Evolutionary conservation across 192 early-diverging fungal species (phyloP).

Genomic region (Coemansia sp.): DNA sequence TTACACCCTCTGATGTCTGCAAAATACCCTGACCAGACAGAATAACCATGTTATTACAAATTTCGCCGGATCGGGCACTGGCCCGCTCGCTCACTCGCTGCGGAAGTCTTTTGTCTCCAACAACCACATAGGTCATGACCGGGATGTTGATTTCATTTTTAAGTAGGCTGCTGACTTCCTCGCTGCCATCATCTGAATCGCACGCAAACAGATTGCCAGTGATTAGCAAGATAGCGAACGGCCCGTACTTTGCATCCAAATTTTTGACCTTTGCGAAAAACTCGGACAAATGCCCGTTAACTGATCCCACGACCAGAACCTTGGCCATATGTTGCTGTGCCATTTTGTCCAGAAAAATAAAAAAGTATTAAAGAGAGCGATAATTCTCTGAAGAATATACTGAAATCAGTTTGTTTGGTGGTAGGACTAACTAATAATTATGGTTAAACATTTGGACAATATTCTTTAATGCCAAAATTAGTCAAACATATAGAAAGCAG

Average conservation of each 20-base stretch:
- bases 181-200: slow-evolving; percentile 37
- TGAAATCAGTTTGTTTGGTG: no score
- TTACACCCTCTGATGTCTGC: slow-evolving; percentile 53
- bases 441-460: no score
- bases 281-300: slow-evolving; percentile 66
- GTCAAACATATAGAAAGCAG: slow-evolving; percentile 15
- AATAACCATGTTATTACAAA: slow-evolving; percentile 73
- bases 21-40: slow-evolving; percentile 60
- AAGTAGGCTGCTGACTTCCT: slow-evolving; percentile 58
- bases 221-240: slow-evolving; percentile 81
- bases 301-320: slow-evolving; percentile 69
- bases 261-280: slow-evolving; percentile 73
- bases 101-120: slow-evolving; percentile 66
- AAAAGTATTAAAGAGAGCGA: background rate
- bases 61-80: slow-evolving; percentile 61
- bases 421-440: no score
- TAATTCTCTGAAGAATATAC: no score
- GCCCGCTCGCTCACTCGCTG: slow-evolving; percentile 56
- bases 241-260: slow-evolving; percentile 79
- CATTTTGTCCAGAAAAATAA: background rate
- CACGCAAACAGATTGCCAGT: slow-evolving; percentile 78
- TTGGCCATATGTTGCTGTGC: slow-evolving; percentile 13
- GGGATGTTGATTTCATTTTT: slow-evolving; percentile 64
- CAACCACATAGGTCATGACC: slow-evolving; percentile 72
- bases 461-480: background rate